Conservation (phyloP, 257 asterid species). For the Nicotiana obtusifolia region DNA sequence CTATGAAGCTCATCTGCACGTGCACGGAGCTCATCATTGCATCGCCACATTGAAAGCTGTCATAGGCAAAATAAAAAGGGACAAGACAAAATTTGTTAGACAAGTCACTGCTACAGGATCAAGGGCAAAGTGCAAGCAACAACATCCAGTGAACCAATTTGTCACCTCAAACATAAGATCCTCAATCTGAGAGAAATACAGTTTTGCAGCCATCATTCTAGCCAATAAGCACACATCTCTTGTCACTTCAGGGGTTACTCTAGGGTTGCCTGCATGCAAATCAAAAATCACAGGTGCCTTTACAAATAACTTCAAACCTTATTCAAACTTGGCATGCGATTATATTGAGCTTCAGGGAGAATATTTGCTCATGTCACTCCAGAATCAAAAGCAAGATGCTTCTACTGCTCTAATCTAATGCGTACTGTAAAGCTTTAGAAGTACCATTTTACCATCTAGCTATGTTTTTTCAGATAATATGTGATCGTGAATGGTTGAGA, state of each 20-base stretch:
- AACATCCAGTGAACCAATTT: neutral
- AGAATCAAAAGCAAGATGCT: conserved; percentile 3
- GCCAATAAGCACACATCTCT: conserved; percentile 91
- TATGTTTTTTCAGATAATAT: neutral
- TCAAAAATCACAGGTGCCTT: conserved; percentile 4
- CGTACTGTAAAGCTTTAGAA: neutral
- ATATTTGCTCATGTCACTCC: neutral
- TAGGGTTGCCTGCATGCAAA: conserved; percentile 65
- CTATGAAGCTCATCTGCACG: conserved; percentile 69
- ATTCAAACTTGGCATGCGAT: neutral
- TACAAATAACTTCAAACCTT: neutral
- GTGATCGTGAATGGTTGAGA: neutral
- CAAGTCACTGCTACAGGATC: neutral
- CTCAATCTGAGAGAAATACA: conserved; percentile 86
- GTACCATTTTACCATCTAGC: neutral
- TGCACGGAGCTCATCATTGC: conserved; percentile 78
- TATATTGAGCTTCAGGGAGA: neutral
- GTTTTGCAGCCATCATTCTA: conserved; percentile 95
- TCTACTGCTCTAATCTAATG: neutral
- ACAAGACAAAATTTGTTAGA: neutral
- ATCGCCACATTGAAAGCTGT: conserved; percentile 98
- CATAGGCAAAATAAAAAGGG: conserved; percentile 7
- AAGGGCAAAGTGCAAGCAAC: neutral
- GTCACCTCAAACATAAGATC: conserved; percentile 96
- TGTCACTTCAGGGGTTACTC: conserved; percentile 97